phyloP scores from a whole-genome alignment of 2,329 filamentous ascomycete genomes.

The Neofusicoccum laricinum region DNA sequence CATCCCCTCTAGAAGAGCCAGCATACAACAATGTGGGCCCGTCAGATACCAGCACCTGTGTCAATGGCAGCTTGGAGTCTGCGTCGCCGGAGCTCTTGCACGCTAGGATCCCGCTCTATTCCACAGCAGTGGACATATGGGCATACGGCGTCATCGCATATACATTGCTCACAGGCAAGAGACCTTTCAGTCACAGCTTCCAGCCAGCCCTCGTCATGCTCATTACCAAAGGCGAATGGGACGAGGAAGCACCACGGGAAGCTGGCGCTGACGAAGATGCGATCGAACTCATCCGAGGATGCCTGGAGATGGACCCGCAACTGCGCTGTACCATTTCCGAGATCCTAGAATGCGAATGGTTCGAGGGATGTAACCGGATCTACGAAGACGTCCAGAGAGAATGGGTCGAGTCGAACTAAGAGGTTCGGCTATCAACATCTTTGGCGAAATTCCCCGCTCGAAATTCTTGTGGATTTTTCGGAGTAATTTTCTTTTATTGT shows the following conservation, averaged over 20 bases:
- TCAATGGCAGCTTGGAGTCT: constrained; percentile 60
- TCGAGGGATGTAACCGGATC: constrained; percentile 36
- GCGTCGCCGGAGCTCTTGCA: constrained; percentile 50
- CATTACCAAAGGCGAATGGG: constrained; percentile 60
- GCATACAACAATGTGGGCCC: constrained; percentile 49
- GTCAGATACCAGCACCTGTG: constrained; percentile 54
- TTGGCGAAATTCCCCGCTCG: background rate
- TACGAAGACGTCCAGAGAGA: constrained; percentile 8
- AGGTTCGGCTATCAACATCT: background rate
- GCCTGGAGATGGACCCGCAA: constrained; percentile 56
- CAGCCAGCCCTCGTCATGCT: constrained; percentile 57
- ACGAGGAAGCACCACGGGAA: constrained; percentile 48
- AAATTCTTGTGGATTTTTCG: background rate
- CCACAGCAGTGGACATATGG: constrained; percentile 64
- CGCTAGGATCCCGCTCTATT: constrained; percentile 36
- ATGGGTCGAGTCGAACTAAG: constrained; percentile 9
- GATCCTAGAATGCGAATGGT: constrained; percentile 55
- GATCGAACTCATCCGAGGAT: constrained; percentile 58
- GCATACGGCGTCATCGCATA: constrained; percentile 64
- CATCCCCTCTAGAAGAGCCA: constrained; percentile 43
- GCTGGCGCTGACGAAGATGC: constrained; percentile 46
- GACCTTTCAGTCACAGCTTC: constrained; percentile 62
- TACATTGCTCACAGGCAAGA: constrained; percentile 57
- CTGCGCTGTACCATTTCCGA: constrained; percentile 57
- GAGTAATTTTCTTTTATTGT: background rate